Evolutionary conservation across 306 rosid genomes (phyloP), one percentile per base, ranked within the genome.

Genomic region (Malus domestica): DNA sequence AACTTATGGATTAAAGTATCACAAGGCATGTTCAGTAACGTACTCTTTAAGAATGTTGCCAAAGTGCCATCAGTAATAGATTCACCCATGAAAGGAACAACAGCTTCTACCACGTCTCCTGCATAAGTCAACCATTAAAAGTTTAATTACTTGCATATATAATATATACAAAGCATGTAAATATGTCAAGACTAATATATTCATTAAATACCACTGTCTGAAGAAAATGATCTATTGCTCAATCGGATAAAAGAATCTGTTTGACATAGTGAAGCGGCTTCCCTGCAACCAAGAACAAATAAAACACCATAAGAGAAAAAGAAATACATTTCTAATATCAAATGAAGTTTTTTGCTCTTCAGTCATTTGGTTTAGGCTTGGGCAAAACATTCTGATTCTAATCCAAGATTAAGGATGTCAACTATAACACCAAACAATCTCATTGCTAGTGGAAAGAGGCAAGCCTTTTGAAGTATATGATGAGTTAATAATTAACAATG

Each of bases 11-110:
- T 57, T 4, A 55, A 70, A 65, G 12, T 40, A 60, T 30, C 18
- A 71, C 60, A 71, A 60, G 32, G 68, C 70, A 49, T 60, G 46
- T 38, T 45, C 62, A 51, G 45, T 70, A 78, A 76, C 91, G 30
- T 87, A 89, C 89, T 76, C 88, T 85, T 87, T 29, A 89, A 81
- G 82, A 87, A 80, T 45, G 71, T 87, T 58, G 91, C 88, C 59
- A 85, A 80, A 78, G 89, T 87, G 54, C 91, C 90, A 78, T 89
- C 86, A 5, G 87, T 82, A 69, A 87, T 87, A 70, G 88, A 89
- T 87, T 89, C 91, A 68, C 89, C 93, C 90, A 87, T 85, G 84
- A 81, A 87, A 79, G 89, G 93, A 27, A 89, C 90, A 63, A 85
- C 89, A 59, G 90, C 91, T 64, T 89, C 90, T 81, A 83, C 82